Evolutionary conservation across 83 land plant species (phyloP), one percentile per base, ranked within the genome.

Genomic region (Thuja plicata): DNA sequence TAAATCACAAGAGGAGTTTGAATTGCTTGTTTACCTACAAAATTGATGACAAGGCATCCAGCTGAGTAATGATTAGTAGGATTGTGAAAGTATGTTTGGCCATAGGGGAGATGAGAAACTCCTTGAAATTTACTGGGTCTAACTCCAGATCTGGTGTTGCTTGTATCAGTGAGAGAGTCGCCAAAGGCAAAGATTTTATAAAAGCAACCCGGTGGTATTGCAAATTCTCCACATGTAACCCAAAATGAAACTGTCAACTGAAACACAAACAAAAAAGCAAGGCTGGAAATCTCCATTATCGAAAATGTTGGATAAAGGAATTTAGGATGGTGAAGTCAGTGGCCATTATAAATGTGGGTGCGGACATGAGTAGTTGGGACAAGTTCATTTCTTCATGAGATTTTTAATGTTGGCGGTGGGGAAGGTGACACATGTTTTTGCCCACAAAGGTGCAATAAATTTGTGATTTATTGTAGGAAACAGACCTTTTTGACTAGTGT

Each of bases 11-110:
- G 8, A 73, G 35, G 35, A 73, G 30, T 73, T 32, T 8, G 10
- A n/a, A 2, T 21, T 8, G 35, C 7, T 73, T 30, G 2, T 73
- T n/a, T 55, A 52, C 57, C 93, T 16, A 94, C 89, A 50, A 95
- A 95, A 88, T 94, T 94, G 62, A 95, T 90, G 40, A 93, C 90
- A 12, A 95, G 93, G 37, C 96, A 91, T 27, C 96, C 96, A 86
- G 94, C 96, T 74, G 95, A 92, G 91, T 95, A 95, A 11, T 95
- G 91, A 89, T 95, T 95, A 37, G 94, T 94, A 87, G 96, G 92
- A 85, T 43, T 91, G 90, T 91, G 95, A 71, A 95, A 95, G 92
- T 89, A 95, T 43, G 96, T 95, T 83, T 19, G 83, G 30, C 96
- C 95, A 84, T 95, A 94, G 34, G 96, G 96, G 15, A 88, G 87